Conservation (phyloP, 176 grass and related monocot species). For the Pharus latifolius region DNA sequence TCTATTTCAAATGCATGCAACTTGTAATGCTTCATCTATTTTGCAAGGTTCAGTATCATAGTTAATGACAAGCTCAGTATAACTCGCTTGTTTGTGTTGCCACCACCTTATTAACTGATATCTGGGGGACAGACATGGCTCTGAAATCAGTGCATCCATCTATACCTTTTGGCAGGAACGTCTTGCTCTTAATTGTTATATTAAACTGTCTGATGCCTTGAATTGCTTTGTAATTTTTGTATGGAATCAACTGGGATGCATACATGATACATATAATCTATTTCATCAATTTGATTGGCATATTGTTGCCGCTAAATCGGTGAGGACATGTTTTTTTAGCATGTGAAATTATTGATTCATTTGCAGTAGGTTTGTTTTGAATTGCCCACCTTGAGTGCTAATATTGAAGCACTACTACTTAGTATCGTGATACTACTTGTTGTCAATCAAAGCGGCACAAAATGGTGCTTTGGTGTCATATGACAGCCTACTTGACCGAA, state of each 20-base stretch:
- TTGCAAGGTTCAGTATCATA: background rate
- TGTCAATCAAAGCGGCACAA: background rate
- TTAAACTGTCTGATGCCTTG: background rate
- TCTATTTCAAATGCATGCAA: background rate
- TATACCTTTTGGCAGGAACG: background rate
- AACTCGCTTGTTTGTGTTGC: background rate
- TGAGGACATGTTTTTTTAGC: background rate
- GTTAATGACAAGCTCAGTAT: background rate
- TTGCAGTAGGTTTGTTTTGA: background rate
- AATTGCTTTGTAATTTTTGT: background rate
- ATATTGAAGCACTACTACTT: background rate
- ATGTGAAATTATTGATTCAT: background rate
- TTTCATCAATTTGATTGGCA: background rate
- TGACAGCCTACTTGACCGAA: too few relatives aligned
- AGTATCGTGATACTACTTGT: slow-evolving; percentile 1
- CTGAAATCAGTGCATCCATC: background rate
- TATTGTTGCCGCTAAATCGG: background rate
- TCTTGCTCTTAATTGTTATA: background rate
- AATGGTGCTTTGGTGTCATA: background rate
- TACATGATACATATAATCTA: too few relatives aligned
- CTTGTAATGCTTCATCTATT: background rate
- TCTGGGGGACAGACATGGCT: background rate
- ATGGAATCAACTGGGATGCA: background rate
- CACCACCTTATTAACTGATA: background rate
- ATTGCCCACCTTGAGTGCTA: background rate